A percentile compares a stretch with the other conserved stretches of the same genome.
phyloP scores from a whole-genome alignment of 164 flowering plant genomes.

The Berberis vulgaris region DNA sequence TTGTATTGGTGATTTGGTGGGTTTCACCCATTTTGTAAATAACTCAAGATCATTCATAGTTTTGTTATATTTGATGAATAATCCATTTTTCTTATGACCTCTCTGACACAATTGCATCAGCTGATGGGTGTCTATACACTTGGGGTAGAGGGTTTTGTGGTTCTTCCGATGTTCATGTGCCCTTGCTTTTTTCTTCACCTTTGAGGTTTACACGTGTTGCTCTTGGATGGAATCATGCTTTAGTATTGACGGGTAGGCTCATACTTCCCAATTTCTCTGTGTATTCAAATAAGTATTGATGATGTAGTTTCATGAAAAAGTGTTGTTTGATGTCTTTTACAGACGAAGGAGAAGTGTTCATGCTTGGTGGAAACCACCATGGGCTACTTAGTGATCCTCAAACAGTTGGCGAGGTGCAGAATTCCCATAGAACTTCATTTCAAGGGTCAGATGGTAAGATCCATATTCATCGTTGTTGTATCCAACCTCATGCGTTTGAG shows the following conservation, averaged over 20 bases:
- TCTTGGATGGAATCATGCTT: conserved; percentile 91
- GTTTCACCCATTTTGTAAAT: too few species aligned
- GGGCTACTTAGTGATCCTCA: conserved; percentile 46
- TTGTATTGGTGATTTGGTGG: too few species aligned
- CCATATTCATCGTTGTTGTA: neutral
- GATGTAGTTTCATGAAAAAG: neutral
- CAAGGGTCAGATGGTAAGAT: conserved; percentile 12
- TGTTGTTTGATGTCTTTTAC: conserved; percentile 8
- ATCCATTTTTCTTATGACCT: neutral
- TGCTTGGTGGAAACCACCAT: conserved; percentile 64
- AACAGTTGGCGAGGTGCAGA: conserved; percentile 12
- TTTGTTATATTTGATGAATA: neutral
- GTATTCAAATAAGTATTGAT: too few species aligned
- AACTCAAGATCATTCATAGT: neutral
- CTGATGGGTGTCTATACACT: conserved; percentile 55
- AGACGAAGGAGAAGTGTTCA: conserved; percentile 58
- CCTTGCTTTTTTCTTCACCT: conserved; percentile 27
- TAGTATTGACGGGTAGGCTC: conserved; percentile 48
- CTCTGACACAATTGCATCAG: conserved; percentile 22
- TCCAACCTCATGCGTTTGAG: neutral
- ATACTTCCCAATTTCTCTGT: neutral
- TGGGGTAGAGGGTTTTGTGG: conserved; percentile 84
- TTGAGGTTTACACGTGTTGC: conserved; percentile 36
- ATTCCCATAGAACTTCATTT: conserved; percentile 5
- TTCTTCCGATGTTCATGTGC: conserved; percentile 30